Percentiles rank a stretch among this genome's conserved stretches.
Conservation (phyloP, 306 rosid genomes). For the Cajanus cajan region DNA sequence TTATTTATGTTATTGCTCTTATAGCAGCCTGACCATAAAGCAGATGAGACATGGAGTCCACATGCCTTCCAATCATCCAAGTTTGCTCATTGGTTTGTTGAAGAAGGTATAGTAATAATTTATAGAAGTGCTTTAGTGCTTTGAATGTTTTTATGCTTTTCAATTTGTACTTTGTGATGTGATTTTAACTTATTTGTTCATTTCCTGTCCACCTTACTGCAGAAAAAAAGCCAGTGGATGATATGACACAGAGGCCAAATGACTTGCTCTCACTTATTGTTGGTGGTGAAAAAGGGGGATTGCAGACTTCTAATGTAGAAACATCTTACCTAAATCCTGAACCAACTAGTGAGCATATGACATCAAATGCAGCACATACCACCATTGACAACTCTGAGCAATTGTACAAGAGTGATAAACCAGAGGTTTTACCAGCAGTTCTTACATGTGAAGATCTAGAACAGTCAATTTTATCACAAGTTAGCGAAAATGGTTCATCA, state of each 20-base stretch:
- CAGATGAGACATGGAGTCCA: conserved; percentile 57
- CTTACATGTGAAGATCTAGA: conserved; percentile 96
- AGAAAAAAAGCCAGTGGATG: conserved; percentile 65
- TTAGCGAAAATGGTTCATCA: conserved; percentile 48
- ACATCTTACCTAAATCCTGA: conserved; percentile 45
- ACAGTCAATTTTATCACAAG: conserved; percentile 81
- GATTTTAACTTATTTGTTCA: conserved; percentile 16
- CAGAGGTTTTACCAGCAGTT: conserved; percentile 62
- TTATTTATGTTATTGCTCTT: conserved; percentile 29
- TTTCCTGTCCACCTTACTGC: conserved; percentile 30
- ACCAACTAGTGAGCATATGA: conserved; percentile 37
- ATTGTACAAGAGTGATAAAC: conserved; percentile 47
- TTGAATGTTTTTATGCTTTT: conserved; percentile 19
- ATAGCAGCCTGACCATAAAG: conserved; percentile 52
- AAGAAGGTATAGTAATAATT: conserved; percentile 69
- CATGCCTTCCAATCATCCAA: conserved; percentile 69
- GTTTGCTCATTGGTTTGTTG: conserved; percentile 87
- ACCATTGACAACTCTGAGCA: conserved; percentile 47
- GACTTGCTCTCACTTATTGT: conserved; percentile 80
- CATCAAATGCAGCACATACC: conserved; percentile 39
- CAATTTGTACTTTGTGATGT: conserved; percentile 20
- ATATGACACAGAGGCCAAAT: conserved; percentile 59
- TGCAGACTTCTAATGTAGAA: conserved; percentile 43
- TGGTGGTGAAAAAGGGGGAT: conserved; percentile 68
- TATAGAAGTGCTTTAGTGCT: conserved; percentile 6